These are phyloP conservation scores for Picochlorum sp. DNA, from an alignment of 139 green algal species.

Conservation along the genomic window DNA sequence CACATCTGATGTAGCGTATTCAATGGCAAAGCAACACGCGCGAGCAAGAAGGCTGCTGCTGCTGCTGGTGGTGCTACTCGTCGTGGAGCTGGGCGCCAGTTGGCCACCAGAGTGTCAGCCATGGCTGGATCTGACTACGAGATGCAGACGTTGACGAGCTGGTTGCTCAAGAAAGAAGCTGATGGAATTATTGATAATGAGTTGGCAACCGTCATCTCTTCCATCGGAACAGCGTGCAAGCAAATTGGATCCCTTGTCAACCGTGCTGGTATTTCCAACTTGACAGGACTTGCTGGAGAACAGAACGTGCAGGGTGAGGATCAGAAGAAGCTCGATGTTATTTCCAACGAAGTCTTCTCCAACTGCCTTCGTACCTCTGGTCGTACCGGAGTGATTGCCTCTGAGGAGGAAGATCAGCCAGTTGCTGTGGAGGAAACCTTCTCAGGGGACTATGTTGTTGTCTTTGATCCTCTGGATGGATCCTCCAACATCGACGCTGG, in stretches of 20 bases:
- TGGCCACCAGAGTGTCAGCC: too few species aligned
- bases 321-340: constrained; percentile 99
- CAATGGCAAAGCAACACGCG: too few species aligned
- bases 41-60: too few species aligned
- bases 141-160: constrained; percentile 32
- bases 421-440: constrained; percentile 91
- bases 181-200: constrained; percentile 80
- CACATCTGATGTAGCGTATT: too few species aligned
- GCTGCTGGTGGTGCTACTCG: too few species aligned
- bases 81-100: too few species aligned
- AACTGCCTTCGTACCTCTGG: constrained; percentile 64
- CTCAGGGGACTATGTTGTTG: constrained; percentile 93
- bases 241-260: constrained; percentile 92
- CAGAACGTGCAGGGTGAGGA: constrained; percentile 79
- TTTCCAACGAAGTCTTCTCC: constrained; percentile 97
- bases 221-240: constrained; percentile 93
- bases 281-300: constrained; percentile 56
- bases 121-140: constrained; percentile 1
- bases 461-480: constrained; percentile 97
- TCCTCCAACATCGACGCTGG: constrained; percentile 97
- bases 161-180: constrained; percentile 56
- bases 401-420: constrained; percentile 95
- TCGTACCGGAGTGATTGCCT: constrained; percentile 76
- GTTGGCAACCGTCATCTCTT: constrained; percentile 87
- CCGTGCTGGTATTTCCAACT: constrained; percentile 83